Base-by-base conservation (phyloP, 257 asterid genomes). In the Solanum clarkiae region DNA sequence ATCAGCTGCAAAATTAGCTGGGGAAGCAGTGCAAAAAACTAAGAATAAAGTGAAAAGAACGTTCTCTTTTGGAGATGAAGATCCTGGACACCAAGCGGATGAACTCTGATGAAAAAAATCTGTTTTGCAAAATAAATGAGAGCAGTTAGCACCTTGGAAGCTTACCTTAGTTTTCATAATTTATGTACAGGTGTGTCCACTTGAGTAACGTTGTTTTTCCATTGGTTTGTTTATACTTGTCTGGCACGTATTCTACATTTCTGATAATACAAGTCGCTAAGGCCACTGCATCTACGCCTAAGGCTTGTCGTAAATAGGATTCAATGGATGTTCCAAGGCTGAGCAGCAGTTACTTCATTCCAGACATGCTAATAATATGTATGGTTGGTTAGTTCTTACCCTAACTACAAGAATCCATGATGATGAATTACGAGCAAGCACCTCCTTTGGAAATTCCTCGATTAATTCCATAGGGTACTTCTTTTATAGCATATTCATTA, bases 1-100 rank as follows among this genome's bases (percentile, higher is more conserved):
- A 85, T 82, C 84, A 8, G 85, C 91, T 10, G 86, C 87, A 29
- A 53, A 54, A 26, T 66, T 89, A 59, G 90, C 87, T 0, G 82
- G 79, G 32, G 87, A 57, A 3, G 66, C 85, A 1, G 57, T 80
- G 79, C 81, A 36, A 55, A 51, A 68, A 47, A 70, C 89, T 0
- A 77, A 80, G 1, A 26, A 88, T 10, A 86, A 85, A 62, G 20
- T 89, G 22, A 85, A 83, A 75, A 69, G 17, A 10, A 89, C 87
- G 40, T 63, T 81, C 42, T 80, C 86, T 36, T 56, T 24, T 57
- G 10, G 47, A 12, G 20, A 51, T 10, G 12, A 29, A 17, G 29
- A 40, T 5, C 12, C 65, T 22, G 59, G 11, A 24, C 75, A 51
- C 65, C 16, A 57, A 66, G 72, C 44, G 7, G 85, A 56, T n/a